A percentile compares a stretch with the other conserved stretches of the same genome.
These are phyloP conservation scores for Hemerocallis citrina DNA, from an alignment of 106 monocot species.

Conservation along the genomic window DNA sequence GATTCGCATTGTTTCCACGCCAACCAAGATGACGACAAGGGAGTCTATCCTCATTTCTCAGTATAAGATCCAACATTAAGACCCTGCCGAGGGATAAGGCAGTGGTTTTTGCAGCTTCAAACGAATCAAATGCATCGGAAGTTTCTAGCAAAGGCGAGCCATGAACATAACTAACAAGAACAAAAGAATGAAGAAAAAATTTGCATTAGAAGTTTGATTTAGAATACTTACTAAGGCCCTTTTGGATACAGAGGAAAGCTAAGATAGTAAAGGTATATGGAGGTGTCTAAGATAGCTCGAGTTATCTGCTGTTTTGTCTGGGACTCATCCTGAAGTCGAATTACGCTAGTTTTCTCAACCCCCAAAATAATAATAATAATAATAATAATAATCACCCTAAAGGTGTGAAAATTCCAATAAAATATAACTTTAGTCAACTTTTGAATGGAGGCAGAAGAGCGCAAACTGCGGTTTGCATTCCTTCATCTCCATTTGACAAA, in stretches of 20 bases:
- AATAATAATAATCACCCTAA: no score
- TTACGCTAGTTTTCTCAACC: no score
- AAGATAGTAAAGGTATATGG: background rate
- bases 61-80: constrained; percentile 69
- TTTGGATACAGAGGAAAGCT: background rate
- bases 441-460: no score
- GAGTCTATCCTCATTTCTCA: constrained; percentile 85
- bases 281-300: no score
- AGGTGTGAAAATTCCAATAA: no score
- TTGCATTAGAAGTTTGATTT: background rate
- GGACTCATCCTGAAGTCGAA: no score
- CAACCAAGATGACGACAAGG: constrained; percentile 80
- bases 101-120: constrained; percentile 38
- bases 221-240: background rate
- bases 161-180: constrained; percentile 65
- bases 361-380: no score
- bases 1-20: constrained; percentile 76
- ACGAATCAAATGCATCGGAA: constrained; percentile 45
- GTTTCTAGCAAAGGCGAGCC: constrained; percentile 63
- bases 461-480: no score
- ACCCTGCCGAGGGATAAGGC: constrained; percentile 67
- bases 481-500: no score
- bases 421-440: no score
- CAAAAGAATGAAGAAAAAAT: background rate
- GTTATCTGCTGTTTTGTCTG: no score